Percentiles rank a stretch among this genome's conserved stretches.
phyloP scores from a whole-genome alignment of 306 rosid species.

The Dalbergia cultrata region DNA sequence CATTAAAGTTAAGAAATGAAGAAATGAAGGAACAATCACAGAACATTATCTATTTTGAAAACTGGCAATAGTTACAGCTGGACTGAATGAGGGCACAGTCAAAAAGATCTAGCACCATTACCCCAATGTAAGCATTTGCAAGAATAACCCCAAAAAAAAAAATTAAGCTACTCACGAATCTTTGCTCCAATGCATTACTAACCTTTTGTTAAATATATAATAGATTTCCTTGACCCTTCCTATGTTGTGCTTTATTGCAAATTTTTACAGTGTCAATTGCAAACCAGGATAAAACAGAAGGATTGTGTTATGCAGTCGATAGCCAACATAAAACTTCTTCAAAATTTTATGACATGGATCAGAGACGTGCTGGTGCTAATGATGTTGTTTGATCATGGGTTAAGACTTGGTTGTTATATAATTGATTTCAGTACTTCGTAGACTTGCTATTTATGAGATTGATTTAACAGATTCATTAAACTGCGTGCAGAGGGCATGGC shows the following conservation, averaged over 20 bases:
- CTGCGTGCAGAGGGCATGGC: conserved; percentile 14
- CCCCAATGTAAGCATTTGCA: conserved; percentile 21
- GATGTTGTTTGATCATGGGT: too few species aligned
- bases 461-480: conserved; percentile 11
- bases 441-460: not conserved
- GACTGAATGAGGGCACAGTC: conserved; percentile 5
- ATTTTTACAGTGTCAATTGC: not conserved
- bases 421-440: conserved; percentile 17
- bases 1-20: not conserved
- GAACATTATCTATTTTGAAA: conserved; percentile 36
- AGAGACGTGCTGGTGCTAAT: not conserved
- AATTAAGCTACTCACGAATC: not conserved
- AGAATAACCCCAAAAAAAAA: not conserved
- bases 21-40: conserved; percentile 21
- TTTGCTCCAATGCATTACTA: not conserved
- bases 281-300: not conserved
- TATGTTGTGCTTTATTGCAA: not conserved
- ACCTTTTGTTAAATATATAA: not conserved
- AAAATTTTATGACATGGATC: not conserved
- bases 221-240: not conserved
- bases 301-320: too few species aligned
- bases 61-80: not conserved
- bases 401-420: not conserved
- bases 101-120: conserved; percentile 10
- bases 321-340: too few species aligned